Conservation (phyloP, 306 rosid genomes). For the Begonia fuchsioides region DNA sequence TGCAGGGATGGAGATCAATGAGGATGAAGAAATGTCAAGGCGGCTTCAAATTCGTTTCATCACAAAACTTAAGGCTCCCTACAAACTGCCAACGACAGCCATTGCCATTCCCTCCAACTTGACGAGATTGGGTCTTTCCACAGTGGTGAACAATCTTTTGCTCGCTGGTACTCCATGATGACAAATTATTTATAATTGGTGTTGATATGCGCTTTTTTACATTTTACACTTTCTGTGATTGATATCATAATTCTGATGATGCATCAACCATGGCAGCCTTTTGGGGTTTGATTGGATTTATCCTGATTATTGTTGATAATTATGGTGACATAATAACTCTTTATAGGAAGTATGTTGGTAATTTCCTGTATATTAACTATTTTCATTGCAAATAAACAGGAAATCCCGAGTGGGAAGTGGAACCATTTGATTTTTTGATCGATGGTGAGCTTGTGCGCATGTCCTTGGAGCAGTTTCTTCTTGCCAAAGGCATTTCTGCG, state of each 20-base stretch:
- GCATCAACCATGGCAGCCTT: no score
- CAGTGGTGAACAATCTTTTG: conserved; percentile 61
- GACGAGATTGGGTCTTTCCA: conserved; percentile 69
- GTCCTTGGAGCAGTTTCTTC: conserved; percentile 78
- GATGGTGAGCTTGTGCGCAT: conserved; percentile 77
- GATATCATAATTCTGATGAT: no score
- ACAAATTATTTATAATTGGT: no score
- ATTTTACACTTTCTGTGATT: no score
- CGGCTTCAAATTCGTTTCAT: conserved; percentile 67
- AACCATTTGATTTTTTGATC: conserved; percentile 77
- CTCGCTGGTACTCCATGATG: conserved; percentile 21
- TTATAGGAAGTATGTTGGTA: no score
- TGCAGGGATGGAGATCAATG: conserved; percentile 25
- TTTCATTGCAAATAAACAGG: conserved; percentile 13
- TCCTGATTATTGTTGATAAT: neutral
- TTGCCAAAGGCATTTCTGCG: conserved; percentile 73
- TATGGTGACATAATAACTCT: neutral
- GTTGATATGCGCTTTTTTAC: no score
- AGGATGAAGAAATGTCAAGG: conserved; percentile 28
- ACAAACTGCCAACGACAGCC: conserved; percentile 31
- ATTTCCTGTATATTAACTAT: neutral
- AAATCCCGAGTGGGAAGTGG: conserved; percentile 41
- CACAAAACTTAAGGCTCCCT: conserved; percentile 41
- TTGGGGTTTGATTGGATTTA: no score
- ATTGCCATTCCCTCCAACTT: conserved; percentile 60